Percentiles rank a stretch among this genome's conserved stretches.
Evolutionary conservation across 208 protist genomes (phyloP).

Genomic region (Crithidia thermophila): DNA sequence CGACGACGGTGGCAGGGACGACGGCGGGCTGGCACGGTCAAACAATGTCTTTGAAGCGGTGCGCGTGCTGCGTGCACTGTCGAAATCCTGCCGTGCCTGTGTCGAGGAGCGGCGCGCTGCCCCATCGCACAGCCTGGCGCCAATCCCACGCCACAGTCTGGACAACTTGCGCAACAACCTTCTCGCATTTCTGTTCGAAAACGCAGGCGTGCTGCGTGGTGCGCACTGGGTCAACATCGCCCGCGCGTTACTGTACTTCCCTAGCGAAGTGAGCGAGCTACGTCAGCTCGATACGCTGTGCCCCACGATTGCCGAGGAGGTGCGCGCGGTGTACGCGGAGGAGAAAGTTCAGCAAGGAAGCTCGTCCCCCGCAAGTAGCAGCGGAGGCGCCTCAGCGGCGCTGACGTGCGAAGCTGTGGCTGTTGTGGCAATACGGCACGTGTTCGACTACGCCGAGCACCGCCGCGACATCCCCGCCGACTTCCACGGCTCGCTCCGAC

Average conservation of each 20-base stretch:
- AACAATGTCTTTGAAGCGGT: slow-evolving; percentile 83
- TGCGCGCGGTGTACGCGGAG: not conserved
- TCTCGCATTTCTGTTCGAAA: slow-evolving; percentile 65
- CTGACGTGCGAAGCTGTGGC: slow-evolving; percentile 29
- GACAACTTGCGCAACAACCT: slow-evolving; percentile 62
- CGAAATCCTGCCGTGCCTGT: slow-evolving; percentile 60
- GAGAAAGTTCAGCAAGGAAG: too few relatives aligned
- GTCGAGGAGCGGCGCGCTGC: slow-evolving; percentile 46
- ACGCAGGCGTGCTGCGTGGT: slow-evolving; percentile 68
- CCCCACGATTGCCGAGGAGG: slow-evolving; percentile 25
- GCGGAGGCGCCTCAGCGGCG: not conserved
- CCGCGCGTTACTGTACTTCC: slow-evolving; percentile 81
- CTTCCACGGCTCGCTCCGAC: not conserved
- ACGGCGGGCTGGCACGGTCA: not conserved
- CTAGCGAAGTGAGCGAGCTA: slow-evolving; percentile 38
- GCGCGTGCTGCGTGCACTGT: slow-evolving; percentile 74
- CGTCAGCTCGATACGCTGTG: slow-evolving; percentile 6
- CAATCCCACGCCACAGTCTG: slow-evolving; percentile 60
- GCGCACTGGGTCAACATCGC: slow-evolving; percentile 85
- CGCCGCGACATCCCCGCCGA: not conserved
- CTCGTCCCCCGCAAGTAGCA: not conserved
- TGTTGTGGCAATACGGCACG: slow-evolving; percentile 13
- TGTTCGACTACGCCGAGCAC: slow-evolving; percentile 37
- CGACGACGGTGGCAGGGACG: not conserved
- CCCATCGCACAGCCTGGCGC: not conserved